Base-by-base conservation (phyloP, 2,329 filamentous ascomycete genomes). In the Leptographium galeiforme region DNA sequence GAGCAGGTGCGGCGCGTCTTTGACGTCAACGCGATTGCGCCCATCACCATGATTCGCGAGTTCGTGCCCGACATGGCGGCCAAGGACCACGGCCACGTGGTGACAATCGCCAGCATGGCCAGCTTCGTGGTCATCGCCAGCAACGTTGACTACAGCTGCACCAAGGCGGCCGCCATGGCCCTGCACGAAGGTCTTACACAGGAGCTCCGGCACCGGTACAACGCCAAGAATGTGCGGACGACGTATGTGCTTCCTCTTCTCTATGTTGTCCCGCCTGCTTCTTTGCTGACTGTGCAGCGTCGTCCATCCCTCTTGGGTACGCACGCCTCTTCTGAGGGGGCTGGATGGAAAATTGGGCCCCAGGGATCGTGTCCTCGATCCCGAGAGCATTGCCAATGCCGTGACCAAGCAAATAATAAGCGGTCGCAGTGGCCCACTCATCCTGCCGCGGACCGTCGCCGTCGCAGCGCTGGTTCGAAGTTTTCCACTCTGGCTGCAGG, bases 21-120 rank as follows among this genome's bases (percentile, higher is more conserved):
- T 64, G 80, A 82, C 55, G 81, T 89, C 60, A 89, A 89, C 67
- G 71, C 80, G 0, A 64, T 88, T 36, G 72, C 81, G 2, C 53
- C 46, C 7, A 13, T 87, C 79, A 70, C 82, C 76, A 72, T 56
- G n/a, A 38, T 53, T 19, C 77, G 80, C 62, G 76, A 82, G 54
- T 88, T 88, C 66, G 69, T 89, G 1, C 85, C 85, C 0, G 63
- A 68, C 58, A 84, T 89, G 75, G 66, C 84, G 51, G 63, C 67
- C 8, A 63, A 63, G 13, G 81, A 87, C 67, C 84, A 89, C 67
- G 85, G 85, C 56, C 85, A 85, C 74, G 65, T 89, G 43, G 82
- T 88, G 25, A 88, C 82, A 0, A 75, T 89, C 25, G 79, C 85
- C 14, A 82, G 77, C 2, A 72, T 79, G 49, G 82, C 84, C 0